Evolutionary conservation across 768 basidiomycete species (phyloP).

Genomic region (Dendrothele bispora): DNA sequence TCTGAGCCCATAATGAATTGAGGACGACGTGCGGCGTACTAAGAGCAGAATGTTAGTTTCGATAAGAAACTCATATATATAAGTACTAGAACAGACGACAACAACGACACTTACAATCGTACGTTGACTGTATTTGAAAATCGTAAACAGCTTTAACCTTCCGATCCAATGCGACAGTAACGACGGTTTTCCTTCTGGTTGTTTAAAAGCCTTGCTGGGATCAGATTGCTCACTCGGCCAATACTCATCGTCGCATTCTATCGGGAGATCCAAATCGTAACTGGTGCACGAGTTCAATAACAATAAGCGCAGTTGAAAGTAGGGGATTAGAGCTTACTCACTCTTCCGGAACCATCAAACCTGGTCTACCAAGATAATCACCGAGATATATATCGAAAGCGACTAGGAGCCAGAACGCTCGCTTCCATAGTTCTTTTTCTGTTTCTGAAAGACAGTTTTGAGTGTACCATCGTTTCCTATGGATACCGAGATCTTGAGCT

Average conservation of each 20-base stretch:
- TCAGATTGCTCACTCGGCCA: constrained; percentile 54
- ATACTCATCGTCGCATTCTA: constrained; percentile 69
- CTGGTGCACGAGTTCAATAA: constrained; percentile 28
- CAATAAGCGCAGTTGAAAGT: background rate
- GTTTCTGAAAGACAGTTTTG: constrained; percentile 30
- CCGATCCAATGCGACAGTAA: constrained; percentile 43
- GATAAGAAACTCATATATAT: too few species aligned
- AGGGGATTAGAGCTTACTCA: constrained; percentile 24
- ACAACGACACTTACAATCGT: constrained; percentile 57
- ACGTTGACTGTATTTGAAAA: constrained; percentile 48
- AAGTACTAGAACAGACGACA: too few species aligned
- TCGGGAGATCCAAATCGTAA: constrained; percentile 61
- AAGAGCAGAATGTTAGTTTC: too few species aligned
- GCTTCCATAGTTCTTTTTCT: constrained; percentile 64
- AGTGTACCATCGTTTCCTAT: constrained; percentile 37
- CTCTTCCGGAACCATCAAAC: constrained; percentile 61
- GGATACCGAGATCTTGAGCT: constrained; percentile 60
- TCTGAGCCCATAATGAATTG: too few species aligned
- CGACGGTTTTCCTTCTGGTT: constrained; percentile 52
- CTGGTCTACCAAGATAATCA: constrained; percentile 53
- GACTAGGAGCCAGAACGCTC: constrained; percentile 47
- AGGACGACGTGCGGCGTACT: too few species aligned
- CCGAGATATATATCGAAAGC: constrained; percentile 21
- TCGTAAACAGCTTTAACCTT: constrained; percentile 46
- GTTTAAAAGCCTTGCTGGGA: constrained; percentile 45